Conservation (phyloP, 805 yeast genomes). For the Diddensiella caesifluorescens region DNA sequence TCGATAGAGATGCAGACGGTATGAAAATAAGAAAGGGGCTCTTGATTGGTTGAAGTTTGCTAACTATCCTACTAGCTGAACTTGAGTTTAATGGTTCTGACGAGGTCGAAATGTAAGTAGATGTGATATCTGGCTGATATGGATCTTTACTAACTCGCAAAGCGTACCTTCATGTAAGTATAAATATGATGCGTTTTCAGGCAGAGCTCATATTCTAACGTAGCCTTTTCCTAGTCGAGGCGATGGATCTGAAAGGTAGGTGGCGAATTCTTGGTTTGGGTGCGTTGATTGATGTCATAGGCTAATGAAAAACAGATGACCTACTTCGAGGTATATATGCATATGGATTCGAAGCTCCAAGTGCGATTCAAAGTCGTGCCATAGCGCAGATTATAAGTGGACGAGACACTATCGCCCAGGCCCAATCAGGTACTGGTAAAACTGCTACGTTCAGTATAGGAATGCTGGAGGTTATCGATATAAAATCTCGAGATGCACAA, state of each 20-base stretch:
- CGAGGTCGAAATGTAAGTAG: slow-evolving; percentile 16
- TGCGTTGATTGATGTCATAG: neutral
- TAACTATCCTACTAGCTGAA: slow-evolving; percentile 28
- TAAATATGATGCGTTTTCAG: neutral
- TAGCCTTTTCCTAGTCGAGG: slow-evolving; percentile 28
- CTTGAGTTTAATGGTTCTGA: slow-evolving; percentile 60
- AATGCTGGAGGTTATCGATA: slow-evolving; percentile 56
- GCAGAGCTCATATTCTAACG: no score
- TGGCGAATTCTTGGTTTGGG: neutral
- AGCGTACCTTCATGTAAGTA: slow-evolving; percentile 13
- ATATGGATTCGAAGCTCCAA: slow-evolving; percentile 77
- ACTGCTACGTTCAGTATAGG: slow-evolving; percentile 84
- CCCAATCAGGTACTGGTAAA: slow-evolving; percentile 87
- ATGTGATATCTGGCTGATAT: slow-evolving; percentile 25
- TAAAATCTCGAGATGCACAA: slow-evolving; percentile 68
- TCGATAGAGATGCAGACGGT: slow-evolving; percentile 19
- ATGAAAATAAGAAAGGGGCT: slow-evolving; percentile 19
- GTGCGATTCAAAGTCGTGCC: slow-evolving; percentile 79
- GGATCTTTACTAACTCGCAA: neutral
- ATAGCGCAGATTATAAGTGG: slow-evolving; percentile 73
- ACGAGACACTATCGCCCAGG: slow-evolving; percentile 72
- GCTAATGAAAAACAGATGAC: slow-evolving; percentile 12
- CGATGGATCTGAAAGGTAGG: slow-evolving; percentile 29
- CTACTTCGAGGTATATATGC: slow-evolving; percentile 55
- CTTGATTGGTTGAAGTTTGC: neutral